Conservation (phyloP, 352 stramenopile species). For the Pythium dissimile region DNA sequence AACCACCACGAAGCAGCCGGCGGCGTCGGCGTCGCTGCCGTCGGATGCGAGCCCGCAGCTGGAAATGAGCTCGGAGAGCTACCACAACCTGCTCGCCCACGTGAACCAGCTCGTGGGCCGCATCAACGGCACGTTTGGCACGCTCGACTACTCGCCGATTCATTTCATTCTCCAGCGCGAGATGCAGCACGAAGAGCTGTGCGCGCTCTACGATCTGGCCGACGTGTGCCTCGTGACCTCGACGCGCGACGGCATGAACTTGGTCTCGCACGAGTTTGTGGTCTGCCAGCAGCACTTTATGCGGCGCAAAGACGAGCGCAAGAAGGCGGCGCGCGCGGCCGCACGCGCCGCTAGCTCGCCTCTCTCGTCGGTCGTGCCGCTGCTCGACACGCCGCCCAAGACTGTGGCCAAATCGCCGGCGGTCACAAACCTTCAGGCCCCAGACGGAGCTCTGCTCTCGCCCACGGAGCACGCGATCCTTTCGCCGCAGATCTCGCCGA, state of each 20-base stretch:
- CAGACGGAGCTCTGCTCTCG: background rate
- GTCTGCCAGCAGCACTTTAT: slow-evolving; percentile 86
- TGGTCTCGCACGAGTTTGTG: slow-evolving; percentile 89
- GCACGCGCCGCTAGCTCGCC: slow-evolving; percentile 17
- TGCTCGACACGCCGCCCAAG: slow-evolving; percentile 15
- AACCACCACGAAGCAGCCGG: background rate
- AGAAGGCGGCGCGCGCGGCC: slow-evolving; percentile 40
- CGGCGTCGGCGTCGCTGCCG: slow-evolving; percentile 25
- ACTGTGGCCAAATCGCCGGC: background rate
- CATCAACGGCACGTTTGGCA: slow-evolving; percentile 88
- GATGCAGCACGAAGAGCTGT: slow-evolving; percentile 82
- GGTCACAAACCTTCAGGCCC: background rate
- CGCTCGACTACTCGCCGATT: slow-evolving; percentile 87
- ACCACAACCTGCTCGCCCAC: slow-evolving; percentile 65
- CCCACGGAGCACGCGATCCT: background rate
- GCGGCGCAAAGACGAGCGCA: slow-evolving; percentile 66
- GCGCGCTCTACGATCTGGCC: slow-evolving; percentile 85
- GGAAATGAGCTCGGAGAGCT: slow-evolving; percentile 75
- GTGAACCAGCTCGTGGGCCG: slow-evolving; percentile 88
- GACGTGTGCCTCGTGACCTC: slow-evolving; percentile 89
- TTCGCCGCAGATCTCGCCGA: slow-evolving; percentile 33
- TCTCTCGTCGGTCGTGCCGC: slow-evolving; percentile 17
- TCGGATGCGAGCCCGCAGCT: slow-evolving; percentile 56
- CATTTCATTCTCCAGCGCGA: slow-evolving; percentile 87
- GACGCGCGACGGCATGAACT: slow-evolving; percentile 88